These are phyloP conservation scores for Fusarium verrucosum DNA, from an alignment of 2,329 filamentous ascomycete genomes.

Conservation along the genomic window DNA sequence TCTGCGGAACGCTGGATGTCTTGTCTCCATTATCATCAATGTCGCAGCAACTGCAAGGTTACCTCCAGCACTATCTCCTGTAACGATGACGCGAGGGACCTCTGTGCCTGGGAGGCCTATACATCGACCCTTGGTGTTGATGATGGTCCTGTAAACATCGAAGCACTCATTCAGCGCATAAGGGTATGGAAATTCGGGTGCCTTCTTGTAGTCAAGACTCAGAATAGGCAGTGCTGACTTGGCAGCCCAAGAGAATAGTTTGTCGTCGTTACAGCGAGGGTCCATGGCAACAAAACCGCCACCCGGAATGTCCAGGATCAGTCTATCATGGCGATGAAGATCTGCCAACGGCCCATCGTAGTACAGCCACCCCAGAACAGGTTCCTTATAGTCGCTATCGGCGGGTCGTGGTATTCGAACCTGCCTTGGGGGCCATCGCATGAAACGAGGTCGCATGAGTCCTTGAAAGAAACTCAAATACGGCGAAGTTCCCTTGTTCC, in stretches of 20 bases:
- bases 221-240: conserved; percentile 88
- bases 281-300: conserved; percentile 98
- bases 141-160: conserved; percentile 55
- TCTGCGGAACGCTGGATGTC: conserved; percentile 54
- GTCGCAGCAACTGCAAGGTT: conserved; percentile 72
- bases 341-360: conserved; percentile 88
- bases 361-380: conserved; percentile 89
- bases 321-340: conserved; percentile 76
- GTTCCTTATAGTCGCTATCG: conserved; percentile 83
- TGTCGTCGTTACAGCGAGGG: conserved; percentile 93
- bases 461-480: conserved; percentile 79
- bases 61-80: conserved; percentile 60
- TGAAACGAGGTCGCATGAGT: conserved; percentile 80
- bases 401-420: conserved; percentile 84
- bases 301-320: conserved; percentile 90
- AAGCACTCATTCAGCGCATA: conserved; percentile 61
- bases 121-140: conserved; percentile 53
- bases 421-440: conserved; percentile 80
- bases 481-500: conserved; percentile 93
- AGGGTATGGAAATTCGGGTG: conserved; percentile 61
- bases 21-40: conserved; percentile 87
- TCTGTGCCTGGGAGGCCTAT: conserved; percentile 55
- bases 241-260: conserved; percentile 89
- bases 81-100: conserved; percentile 54
- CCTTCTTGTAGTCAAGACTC: conserved; percentile 82